phyloP scores from a whole-genome alignment of 495 filamentous ascomycete genomes.

The Durotheca rogersii region DNA sequence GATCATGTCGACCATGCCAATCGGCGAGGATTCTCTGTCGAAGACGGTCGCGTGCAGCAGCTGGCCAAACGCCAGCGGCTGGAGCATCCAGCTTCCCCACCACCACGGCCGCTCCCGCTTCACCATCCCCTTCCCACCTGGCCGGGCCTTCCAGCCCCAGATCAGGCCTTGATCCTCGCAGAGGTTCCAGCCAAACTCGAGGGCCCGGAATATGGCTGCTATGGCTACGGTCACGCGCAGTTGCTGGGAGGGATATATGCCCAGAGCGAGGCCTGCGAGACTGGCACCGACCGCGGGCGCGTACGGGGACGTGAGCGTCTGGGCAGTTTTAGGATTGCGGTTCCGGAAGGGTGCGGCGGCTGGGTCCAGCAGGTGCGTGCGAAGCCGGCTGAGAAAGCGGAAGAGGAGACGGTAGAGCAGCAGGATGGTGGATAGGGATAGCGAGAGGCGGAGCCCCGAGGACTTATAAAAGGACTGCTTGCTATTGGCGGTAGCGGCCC shows the following conservation, averaged over 20 bases:
- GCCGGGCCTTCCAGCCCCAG: conserved; percentile 52
- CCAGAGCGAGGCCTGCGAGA: conserved; percentile 77
- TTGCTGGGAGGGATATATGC: conserved; percentile 74
- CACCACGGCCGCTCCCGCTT: conserved; percentile 65
- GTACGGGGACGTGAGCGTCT: conserved; percentile 73
- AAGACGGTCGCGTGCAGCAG: conserved; percentile 90
- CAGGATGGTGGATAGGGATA: conserved; percentile 79
- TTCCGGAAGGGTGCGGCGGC: conserved; percentile 73
- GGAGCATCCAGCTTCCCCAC: conserved; percentile 96
- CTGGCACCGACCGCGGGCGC: conserved; percentile 87
- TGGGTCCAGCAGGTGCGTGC: conserved; percentile 71
- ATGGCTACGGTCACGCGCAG: conserved; percentile 77
- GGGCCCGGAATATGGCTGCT: conserved; percentile 71
- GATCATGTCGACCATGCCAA: conserved; percentile 69
- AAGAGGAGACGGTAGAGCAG: conserved; percentile 85
- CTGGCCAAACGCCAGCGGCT: conserved; percentile 89
- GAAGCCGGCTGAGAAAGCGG: conserved; percentile 82
- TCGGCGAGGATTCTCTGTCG: conserved; percentile 84
- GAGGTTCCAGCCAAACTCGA: conserved; percentile 85
- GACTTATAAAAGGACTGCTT: conserved; percentile 63
- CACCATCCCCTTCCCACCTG: conserved; percentile 38
- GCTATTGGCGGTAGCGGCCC: conserved; percentile 25
- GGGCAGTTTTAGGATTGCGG: conserved; percentile 75
- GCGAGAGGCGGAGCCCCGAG: conserved; percentile 71
- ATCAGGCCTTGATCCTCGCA: conserved; percentile 79